Evolutionary conservation across 2,329 filamentous ascomycete genomes (phyloP).

Genomic region (Xylariaceae sp.): DNA sequence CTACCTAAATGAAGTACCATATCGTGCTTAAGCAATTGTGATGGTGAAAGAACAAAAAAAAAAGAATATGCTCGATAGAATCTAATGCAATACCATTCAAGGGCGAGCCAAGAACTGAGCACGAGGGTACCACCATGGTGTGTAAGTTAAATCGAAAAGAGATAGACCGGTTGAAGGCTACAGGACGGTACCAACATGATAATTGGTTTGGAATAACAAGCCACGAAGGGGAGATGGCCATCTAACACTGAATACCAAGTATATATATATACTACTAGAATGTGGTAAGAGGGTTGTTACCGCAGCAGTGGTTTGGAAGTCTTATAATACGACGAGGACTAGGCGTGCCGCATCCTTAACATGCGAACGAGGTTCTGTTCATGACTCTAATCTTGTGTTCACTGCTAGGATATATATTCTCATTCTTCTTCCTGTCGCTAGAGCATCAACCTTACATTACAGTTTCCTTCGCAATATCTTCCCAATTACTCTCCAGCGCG

Average conservation of each 20-base stretch:
- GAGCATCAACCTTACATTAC: constrained; percentile 75
- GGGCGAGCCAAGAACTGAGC: too few relatives aligned
- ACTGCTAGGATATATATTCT: too few relatives aligned
- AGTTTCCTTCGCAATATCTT: constrained; percentile 63
- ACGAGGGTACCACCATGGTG: too few relatives aligned
- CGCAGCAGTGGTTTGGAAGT: background rate
- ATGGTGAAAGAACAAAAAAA: too few relatives aligned
- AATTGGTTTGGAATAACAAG: background rate
- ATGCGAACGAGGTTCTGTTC: background rate
- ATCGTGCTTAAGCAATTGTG: too few relatives aligned
- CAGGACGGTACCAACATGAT: too few relatives aligned
- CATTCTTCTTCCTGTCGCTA: constrained; percentile 66
- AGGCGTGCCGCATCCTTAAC: background rate
- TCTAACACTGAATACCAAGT: background rate
- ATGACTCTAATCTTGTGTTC: constrained; percentile 22
- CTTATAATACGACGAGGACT: background rate
- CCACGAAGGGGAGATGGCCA: background rate
- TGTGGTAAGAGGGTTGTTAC: background rate
- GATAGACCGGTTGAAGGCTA: too few relatives aligned
- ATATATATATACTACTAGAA: background rate
- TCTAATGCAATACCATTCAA: too few relatives aligned
- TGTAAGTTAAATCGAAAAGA: too few relatives aligned
- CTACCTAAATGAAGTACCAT: too few relatives aligned
- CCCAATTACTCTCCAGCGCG: too few relatives aligned
- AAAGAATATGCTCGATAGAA: too few relatives aligned